phyloP scores from a whole-genome alignment of 2,329 filamentous ascomycete species.

The Xylaria sp. region DNA sequence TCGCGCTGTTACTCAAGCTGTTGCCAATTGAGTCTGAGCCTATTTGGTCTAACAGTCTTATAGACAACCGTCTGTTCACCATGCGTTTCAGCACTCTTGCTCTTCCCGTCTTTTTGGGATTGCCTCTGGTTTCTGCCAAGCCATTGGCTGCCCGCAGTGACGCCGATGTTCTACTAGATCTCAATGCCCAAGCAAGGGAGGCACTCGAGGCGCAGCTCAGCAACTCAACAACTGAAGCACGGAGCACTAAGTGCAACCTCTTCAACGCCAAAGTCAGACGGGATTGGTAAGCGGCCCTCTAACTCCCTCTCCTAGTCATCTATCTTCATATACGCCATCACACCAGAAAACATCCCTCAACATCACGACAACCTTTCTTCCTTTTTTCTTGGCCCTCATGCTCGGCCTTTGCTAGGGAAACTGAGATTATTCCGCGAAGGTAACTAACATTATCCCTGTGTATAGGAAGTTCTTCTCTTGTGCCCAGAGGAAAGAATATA shows the following conservation, averaged over 20 bases:
- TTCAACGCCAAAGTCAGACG: slow-evolving; percentile 14
- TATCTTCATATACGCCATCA: too few species aligned
- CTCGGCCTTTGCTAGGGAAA: not conserved
- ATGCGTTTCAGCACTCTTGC: slow-evolving; percentile 15
- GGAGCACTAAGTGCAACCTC: slow-evolving; percentile 6
- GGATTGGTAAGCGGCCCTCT: slow-evolving; percentile 21
- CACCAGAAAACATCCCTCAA: not conserved
- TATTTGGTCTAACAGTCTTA: not conserved
- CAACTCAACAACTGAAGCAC: not conserved
- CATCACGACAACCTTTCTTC: not conserved
- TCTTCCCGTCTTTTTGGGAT: slow-evolving; percentile 11
- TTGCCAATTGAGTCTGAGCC: not conserved
- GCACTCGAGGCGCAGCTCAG: slow-evolving; percentile 4
- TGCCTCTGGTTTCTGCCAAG: slow-evolving; percentile 11
- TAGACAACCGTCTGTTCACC: not conserved
- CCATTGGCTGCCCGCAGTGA: slow-evolving; percentile 9
- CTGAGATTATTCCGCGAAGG: not conserved
- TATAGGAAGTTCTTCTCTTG: slow-evolving; percentile 13
- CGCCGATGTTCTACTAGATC: not conserved
- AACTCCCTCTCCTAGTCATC: not conserved
- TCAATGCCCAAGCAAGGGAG: slow-evolving; percentile 18
- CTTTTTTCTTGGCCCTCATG: not conserved
- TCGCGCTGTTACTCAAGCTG: not conserved
- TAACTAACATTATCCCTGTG: not conserved
- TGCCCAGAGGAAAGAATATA: slow-evolving; percentile 34